Percentiles rank a stretch among this genome's conserved stretches.
These are phyloP conservation scores for Colletotrichum sp. DNA, from an alignment of 2,329 filamentous ascomycete species.

Conservation along the genomic window DNA sequence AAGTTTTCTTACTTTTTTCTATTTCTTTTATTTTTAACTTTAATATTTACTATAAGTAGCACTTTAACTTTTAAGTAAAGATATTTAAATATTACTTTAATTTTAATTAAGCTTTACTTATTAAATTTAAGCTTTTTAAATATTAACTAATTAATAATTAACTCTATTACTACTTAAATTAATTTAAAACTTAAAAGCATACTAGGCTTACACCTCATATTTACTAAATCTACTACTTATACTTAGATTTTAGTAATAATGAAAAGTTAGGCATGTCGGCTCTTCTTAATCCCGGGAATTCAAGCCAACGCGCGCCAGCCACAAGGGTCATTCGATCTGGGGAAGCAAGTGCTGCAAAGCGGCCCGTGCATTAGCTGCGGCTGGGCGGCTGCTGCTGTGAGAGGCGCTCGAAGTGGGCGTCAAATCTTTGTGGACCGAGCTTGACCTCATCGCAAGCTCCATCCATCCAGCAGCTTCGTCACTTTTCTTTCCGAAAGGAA, in stretches of 20 bases:
- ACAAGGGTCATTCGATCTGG: background rate
- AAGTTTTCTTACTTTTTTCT: fast-evolving
- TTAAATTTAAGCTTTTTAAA: fast-evolving
- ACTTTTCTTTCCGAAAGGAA: background rate
- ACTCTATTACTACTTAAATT: too few relatives aligned
- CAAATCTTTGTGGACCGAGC: conserved; percentile 18
- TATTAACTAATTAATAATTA: too few relatives aligned
- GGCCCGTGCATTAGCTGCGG: conserved; percentile 12
- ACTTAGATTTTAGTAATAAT: fast-evolving
- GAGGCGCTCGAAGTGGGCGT: background rate
- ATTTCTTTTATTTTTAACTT: too few relatives aligned
- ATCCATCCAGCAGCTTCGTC: conserved; percentile 16
- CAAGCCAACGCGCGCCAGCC: background rate
- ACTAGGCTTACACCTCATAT: fast-evolving
- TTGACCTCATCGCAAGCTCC: conserved; percentile 21
- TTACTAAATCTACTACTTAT: fast-evolving
- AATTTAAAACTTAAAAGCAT: fast-evolving
- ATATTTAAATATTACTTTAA: too few relatives aligned
- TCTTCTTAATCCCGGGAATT: background rate
- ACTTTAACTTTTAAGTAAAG: fast-evolving
- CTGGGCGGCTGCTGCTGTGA: background rate
- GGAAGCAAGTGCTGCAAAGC: background rate
- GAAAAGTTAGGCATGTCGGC: fast-evolving
- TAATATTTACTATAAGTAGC: too few relatives aligned
- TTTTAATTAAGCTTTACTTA: too few relatives aligned